Conservation (phyloP, 2,329 filamentous ascomycete genomes). For the Lizonia empirigonia region DNA sequence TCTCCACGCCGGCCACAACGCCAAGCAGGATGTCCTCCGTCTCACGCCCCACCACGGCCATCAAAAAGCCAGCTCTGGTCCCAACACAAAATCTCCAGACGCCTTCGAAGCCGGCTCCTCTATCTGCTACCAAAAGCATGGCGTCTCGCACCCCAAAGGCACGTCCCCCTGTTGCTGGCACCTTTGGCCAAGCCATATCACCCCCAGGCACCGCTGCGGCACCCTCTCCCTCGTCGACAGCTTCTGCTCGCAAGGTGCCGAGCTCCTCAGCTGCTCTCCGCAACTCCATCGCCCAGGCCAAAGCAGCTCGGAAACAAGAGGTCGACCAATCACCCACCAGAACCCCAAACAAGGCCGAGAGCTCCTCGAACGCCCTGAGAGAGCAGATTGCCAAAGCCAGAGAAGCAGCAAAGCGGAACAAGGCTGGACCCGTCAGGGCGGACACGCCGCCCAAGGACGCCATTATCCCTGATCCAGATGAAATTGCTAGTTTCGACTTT, state of each 20-base stretch:
- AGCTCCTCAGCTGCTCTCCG: constrained; percentile 83
- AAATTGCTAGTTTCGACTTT: constrained; percentile 60
- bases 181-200: constrained; percentile 45
- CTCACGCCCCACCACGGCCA: constrained; percentile 40
- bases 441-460: constrained; percentile 39
- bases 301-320: constrained; percentile 67
- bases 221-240: constrained; percentile 27
- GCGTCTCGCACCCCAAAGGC: constrained; percentile 41
- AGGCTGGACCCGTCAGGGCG: constrained; percentile 29
- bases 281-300: constrained; percentile 91
- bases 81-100: constrained; percentile 34
- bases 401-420: constrained; percentile 64
- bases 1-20: constrained; percentile 29
- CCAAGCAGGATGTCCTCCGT: constrained; percentile 42
- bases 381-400: constrained; percentile 95
- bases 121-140: constrained; percentile 47
- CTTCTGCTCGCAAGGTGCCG: constrained; percentile 51
- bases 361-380: constrained; percentile 79
- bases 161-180: constrained; percentile 39
- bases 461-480: constrained; percentile 39
- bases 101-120: constrained; percentile 37
- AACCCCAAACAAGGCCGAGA: constrained; percentile 53
- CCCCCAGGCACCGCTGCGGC: constrained; percentile 29
- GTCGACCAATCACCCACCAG: constrained; percentile 10
- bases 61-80: constrained; percentile 38